These are phyloP conservation scores for Musa acuminata DNA, from an alignment of 176 grass and related monocot genomes.

Conservation along the genomic window DNA sequence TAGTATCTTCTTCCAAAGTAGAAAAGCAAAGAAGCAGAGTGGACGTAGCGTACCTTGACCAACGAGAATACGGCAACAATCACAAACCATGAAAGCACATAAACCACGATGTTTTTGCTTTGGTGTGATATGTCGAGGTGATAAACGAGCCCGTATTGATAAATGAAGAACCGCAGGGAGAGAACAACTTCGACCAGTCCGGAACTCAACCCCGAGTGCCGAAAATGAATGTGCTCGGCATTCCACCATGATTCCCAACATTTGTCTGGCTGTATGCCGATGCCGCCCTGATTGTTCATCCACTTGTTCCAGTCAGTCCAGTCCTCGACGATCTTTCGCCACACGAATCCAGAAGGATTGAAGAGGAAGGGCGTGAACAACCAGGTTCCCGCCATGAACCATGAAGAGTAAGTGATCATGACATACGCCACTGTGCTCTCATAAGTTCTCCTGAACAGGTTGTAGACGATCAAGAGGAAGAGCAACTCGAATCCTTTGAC, in stretches of 20 bases:
- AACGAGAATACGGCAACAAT: conserved; percentile 67
- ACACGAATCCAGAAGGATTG: conserved; percentile 82
- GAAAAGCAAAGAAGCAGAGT: neutral
- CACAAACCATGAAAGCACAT: conserved; percentile 90
- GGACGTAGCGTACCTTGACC: conserved; percentile 61
- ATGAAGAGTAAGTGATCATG: conserved; percentile 86
- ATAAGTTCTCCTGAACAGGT: conserved; percentile 68
- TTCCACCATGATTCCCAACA: conserved; percentile 99
- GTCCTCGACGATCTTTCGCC: conserved; percentile 87
- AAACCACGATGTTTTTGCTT: conserved; percentile 80
- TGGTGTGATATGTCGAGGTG: conserved; percentile 87
- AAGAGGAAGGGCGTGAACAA: conserved; percentile 87
- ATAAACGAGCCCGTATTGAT: conserved; percentile 93
- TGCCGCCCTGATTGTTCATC: conserved; percentile 85
- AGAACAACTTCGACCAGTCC: conserved; percentile 72
- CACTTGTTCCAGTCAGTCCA: conserved; percentile 84
- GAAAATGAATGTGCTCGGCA: conserved; percentile 71
- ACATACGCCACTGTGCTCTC: conserved; percentile 50
- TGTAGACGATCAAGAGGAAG: conserved; percentile 75
- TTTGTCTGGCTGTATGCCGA: conserved; percentile 78
- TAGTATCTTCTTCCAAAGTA: too few relatives aligned
- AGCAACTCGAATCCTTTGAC: conserved; percentile 91
- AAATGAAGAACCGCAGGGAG: conserved; percentile 83
- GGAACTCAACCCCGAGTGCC: conserved; percentile 62
- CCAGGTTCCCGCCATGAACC: conserved; percentile 94